phyloP scores from a whole-genome alignment of 257 asterid genomes.

The Petunia axillaris region DNA sequence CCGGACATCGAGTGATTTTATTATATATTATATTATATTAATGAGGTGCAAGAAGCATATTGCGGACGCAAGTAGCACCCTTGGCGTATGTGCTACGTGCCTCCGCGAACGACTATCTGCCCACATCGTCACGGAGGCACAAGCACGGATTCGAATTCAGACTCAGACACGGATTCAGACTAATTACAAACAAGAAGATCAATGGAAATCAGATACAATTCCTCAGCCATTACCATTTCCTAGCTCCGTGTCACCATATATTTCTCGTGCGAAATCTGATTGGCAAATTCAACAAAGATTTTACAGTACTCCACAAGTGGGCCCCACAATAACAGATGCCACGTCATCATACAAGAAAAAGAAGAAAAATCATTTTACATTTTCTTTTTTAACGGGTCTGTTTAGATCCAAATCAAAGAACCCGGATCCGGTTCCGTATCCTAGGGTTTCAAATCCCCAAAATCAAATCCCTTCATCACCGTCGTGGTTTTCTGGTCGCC shows the following conservation, averaged over 20 bases:
- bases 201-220: constrained; percentile 41
- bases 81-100: constrained; percentile 89
- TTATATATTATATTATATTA: not conserved
- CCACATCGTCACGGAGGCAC: constrained; percentile 56
- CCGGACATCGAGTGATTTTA: too few relatives aligned
- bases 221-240: constrained; percentile 41
- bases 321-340: constrained; percentile 23
- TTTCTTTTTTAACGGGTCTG: constrained; percentile 33
- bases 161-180: constrained; percentile 33
- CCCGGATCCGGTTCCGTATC: constrained; percentile 19
- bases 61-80: constrained; percentile 56
- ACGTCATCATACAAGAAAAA: not conserved
- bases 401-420: constrained; percentile 44
- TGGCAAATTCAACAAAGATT: constrained; percentile 38
- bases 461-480: constrained; percentile 42
- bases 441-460: constrained; percentile 24
- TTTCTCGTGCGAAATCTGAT: constrained; percentile 47
- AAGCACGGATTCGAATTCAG: constrained; percentile 26
- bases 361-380: constrained; percentile 33
- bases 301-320: constrained; percentile 47
- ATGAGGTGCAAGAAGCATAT: constrained; percentile 79
- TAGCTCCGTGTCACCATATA: constrained; percentile 52
- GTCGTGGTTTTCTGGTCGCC: constrained; percentile 61
- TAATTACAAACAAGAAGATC: constrained; percentile 33
- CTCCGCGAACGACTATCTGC: constrained; percentile 75